Conservation (phyloP, 257 asterid genomes). For the Solanum lignicaule region DNA sequence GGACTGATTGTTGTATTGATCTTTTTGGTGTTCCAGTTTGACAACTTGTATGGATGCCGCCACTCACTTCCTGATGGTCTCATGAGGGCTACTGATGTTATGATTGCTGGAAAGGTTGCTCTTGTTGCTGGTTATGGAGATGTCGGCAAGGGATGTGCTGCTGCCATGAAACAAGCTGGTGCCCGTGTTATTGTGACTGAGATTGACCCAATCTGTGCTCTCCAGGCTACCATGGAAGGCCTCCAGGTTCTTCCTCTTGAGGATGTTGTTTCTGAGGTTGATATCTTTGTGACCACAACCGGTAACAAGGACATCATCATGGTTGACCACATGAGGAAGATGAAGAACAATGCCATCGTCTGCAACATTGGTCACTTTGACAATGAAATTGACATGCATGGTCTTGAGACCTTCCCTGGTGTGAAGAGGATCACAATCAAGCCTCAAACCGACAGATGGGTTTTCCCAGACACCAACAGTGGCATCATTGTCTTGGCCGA, state of each 20-base stretch:
- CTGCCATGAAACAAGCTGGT: conserved; percentile 50
- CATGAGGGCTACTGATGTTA: conserved; percentile 59
- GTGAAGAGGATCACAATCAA: conserved; percentile 44
- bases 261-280: conserved; percentile 41
- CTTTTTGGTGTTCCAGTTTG: conserved; percentile 22
- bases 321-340: conserved; percentile 53
- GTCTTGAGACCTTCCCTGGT: conserved; percentile 50
- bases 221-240: conserved; percentile 59
- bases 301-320: conserved; percentile 62
- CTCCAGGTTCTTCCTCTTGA: conserved; percentile 45
- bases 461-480: conserved; percentile 33
- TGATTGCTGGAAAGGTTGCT: conserved; percentile 57
- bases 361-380: conserved; percentile 69
- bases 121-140: conserved; percentile 48
- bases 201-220: conserved; percentile 59
- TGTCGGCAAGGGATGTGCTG: conserved; percentile 59
- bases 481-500: conserved; percentile 49
- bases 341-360: conserved; percentile 55
- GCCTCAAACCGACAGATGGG: conserved; percentile 56
- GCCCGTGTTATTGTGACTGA: conserved; percentile 55
- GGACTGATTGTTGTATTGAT: neutral
- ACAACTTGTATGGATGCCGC: conserved; percentile 62
- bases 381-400: conserved; percentile 52
- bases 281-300: conserved; percentile 60
- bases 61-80: conserved; percentile 58